Evolutionary conservation across 179 eudicot species (phyloP).

Genomic region (Sideroxylon spinosum): DNA sequence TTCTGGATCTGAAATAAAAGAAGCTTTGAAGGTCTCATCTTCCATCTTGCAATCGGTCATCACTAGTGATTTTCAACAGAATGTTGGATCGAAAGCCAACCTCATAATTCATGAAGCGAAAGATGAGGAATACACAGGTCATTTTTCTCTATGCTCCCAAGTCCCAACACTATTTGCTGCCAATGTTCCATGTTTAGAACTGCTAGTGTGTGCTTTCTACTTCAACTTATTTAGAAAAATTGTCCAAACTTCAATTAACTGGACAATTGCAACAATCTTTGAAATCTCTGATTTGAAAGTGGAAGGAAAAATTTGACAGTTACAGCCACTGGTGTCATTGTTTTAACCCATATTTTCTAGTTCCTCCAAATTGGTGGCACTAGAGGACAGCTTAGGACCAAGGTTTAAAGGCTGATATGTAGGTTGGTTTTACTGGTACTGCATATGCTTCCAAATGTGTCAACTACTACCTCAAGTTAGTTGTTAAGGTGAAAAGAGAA

Average conservation of each 20-base stretch:
- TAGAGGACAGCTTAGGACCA: not conserved
- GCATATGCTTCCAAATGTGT: not conserved
- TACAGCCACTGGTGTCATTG: not conserved
- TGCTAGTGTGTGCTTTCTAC: not conserved
- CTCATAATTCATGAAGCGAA: conserved; percentile 2
- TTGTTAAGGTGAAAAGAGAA: no score
- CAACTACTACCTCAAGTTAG: not conserved
- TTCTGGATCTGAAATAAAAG: conserved; percentile 5
- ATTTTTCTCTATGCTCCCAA: not conserved
- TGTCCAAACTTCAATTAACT: not conserved
- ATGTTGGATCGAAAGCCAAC: not conserved
- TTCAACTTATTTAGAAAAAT: not conserved
- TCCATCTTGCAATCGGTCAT: conserved; percentile 17
- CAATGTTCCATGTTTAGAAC: not conserved
- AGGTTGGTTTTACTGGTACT: not conserved
- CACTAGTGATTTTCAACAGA: conserved; percentile 5
- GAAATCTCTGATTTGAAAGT: not conserved
- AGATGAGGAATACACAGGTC: conserved; percentile 4
- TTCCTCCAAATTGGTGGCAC: not conserved
- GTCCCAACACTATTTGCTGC: no score
- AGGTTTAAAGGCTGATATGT: not conserved
- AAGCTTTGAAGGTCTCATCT: conserved; percentile 23
- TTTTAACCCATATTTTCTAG: not conserved
- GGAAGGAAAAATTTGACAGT: not conserved
- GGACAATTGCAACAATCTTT: not conserved